phyloP scores from a whole-genome alignment of 108 stramenopile genomes.

The Ochromonas danica region DNA sequence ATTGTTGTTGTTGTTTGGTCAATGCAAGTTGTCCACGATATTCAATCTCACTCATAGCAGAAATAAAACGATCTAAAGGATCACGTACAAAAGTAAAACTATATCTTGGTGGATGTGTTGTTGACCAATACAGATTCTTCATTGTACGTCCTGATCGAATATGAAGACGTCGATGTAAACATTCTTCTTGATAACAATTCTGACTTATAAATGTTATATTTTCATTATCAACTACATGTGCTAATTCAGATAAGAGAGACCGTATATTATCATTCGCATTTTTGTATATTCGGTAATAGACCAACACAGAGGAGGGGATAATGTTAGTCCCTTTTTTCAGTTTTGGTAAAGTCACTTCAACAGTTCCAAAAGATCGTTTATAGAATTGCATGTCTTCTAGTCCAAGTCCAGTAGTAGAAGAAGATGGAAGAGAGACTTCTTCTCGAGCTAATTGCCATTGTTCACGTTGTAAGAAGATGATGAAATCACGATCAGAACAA shows the following conservation, averaged over 20 bases:
- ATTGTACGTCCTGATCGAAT: not conserved
- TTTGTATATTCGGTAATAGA: not conserved
- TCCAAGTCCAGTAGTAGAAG: not conserved
- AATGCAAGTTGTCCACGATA: not conserved
- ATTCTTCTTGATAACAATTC: not conserved
- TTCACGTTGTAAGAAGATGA: not conserved
- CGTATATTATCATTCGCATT: slow-evolving; percentile 6
- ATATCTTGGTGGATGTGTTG: not conserved
- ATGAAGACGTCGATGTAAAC: not conserved
- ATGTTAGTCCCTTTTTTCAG: not conserved
- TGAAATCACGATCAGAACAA: too few species aligned
- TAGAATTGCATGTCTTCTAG: not conserved
- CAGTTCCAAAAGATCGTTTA: not conserved
- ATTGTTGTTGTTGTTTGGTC: too few species aligned
- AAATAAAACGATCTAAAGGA: not conserved
- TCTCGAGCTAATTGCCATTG: not conserved
- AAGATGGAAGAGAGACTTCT: not conserved
- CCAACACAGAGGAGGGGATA: too few species aligned
- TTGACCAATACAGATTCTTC: not conserved
- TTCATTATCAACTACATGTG: not conserved
- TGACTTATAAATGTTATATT: not conserved
- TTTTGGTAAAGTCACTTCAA: not conserved
- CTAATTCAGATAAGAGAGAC: not conserved
- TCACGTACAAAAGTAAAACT: not conserved
- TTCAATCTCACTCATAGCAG: not conserved